A percentile compares a stretch with the other conserved stretches of the same genome.
Evolutionary conservation across 164 flowering plant species (phyloP).

Genomic region (Macadamia tetraphylla): DNA sequence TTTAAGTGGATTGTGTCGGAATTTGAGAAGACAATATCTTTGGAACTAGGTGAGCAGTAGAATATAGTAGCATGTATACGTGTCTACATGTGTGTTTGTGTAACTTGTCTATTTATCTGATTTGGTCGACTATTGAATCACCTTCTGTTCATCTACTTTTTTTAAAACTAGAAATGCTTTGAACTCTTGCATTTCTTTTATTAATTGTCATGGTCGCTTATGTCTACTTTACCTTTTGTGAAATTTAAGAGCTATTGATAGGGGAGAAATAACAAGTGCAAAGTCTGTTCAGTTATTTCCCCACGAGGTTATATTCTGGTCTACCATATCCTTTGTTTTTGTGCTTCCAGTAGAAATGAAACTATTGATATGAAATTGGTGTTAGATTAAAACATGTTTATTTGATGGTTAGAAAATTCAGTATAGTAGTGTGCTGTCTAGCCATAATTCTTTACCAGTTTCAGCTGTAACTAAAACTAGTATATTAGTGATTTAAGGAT

Average conservation of each 20-base stretch:
- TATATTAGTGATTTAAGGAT: no score
- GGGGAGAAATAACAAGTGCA: neutral
- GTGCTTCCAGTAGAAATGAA: neutral
- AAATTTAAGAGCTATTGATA: neutral
- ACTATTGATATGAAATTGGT: neutral
- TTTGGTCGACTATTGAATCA: neutral
- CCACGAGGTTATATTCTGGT: neutral
- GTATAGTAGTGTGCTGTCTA: neutral
- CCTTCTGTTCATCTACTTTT: neutral
- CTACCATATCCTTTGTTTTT: neutral
- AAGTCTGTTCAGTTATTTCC: neutral
- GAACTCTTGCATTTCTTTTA: neutral
- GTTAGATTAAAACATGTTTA: neutral
- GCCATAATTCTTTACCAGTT: no score
- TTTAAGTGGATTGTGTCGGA: conserved; percentile 70
- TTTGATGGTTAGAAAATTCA: neutral
- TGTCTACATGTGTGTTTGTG: neutral
- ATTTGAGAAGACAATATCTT: conserved; percentile 54
- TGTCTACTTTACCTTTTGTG: neutral
- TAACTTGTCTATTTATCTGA: neutral
- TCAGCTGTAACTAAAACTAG: no score
- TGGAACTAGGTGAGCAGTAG: conserved; percentile 76
- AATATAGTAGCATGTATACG: neutral
- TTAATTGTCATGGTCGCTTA: neutral
- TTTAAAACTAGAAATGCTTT: neutral